Base-by-base conservation (phyloP, 495 filamentous ascomycete genomes). In the Penicillium lagena region DNA sequence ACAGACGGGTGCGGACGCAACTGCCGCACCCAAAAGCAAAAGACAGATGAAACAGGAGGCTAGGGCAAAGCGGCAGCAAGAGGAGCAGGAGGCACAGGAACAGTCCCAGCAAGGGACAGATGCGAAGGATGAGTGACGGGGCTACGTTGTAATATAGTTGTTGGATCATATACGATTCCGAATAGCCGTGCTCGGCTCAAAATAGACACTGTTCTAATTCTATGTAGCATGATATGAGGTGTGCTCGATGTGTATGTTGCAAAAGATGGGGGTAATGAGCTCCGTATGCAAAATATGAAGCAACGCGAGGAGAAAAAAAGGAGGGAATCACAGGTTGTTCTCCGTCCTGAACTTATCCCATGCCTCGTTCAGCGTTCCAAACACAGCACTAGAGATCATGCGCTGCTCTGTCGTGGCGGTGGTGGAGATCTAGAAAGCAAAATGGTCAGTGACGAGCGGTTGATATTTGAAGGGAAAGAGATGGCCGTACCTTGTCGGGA, bases 301-400 rank as follows among this genome's bases (percentile, higher is more conserved):
- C 11, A 38, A 14, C 9, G 17, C 12, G 1, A n/a, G 36, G 12
- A 12, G 36, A 32, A 7, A 32, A 9, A 9, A 12, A n/a, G n/a
- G n/a, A n/a, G n/a, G 1, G 4, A 2, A 22, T 54, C 51, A 73
- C 29, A 73, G 60, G 42, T 72, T 73, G 64, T 97, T 96, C 57
- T 98, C 90, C 45, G 73, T 72, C 67, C 91, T 93, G 70, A 98
- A 98, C 64, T 90, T 95, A 60, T 98, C 93, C 93, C 93, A 98
- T 7, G 90, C 89, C 66, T 97, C 94, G 59, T 98, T 98, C 60
- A 98, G 71, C 12, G 89, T 86, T 50, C 83, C 85, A 55, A 98
- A 98, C 12, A 98, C 93, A 7, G 84, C 81, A 7, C 80, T 87
- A 40, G 89, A 87, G 61, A 97, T 87, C 85, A 98, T 95, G 35